phyloP scores from a whole-genome alignment of 495 filamentous ascomycete genomes.

The Astrothelium subdiscretum region DNA sequence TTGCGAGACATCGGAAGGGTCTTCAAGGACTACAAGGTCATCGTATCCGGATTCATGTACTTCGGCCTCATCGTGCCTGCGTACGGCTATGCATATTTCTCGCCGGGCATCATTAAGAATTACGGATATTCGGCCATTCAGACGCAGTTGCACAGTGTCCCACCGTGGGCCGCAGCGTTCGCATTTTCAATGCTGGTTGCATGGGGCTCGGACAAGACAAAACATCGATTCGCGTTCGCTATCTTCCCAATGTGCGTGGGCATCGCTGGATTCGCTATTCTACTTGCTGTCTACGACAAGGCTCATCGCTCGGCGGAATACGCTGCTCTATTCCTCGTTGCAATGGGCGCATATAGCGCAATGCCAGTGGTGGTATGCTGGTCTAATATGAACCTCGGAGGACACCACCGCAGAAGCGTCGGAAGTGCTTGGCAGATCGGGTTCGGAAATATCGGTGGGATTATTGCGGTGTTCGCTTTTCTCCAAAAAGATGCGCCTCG shows the following conservation, averaged over 20 bases:
- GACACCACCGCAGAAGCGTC: slow-evolving; percentile 72
- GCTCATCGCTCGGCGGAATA: slow-evolving; percentile 12
- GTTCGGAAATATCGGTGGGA: slow-evolving; percentile 74
- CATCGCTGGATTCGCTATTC: slow-evolving; percentile 30
- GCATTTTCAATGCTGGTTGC: slow-evolving; percentile 30
- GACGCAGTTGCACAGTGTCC: slow-evolving; percentile 40
- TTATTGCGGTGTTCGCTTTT: slow-evolving; percentile 82
- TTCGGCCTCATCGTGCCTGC: slow-evolving; percentile 80
- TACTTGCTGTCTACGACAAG: slow-evolving; percentile 30
- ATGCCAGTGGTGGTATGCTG: slow-evolving; percentile 84
- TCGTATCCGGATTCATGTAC: slow-evolving; percentile 81
- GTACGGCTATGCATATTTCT: slow-evolving; percentile 69
- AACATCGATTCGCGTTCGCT: slow-evolving; percentile 28
- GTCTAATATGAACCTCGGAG: slow-evolving; percentile 66
- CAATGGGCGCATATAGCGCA: slow-evolving; percentile 40
- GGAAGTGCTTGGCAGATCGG: slow-evolving; percentile 84
- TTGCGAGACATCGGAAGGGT: slow-evolving; percentile 52
- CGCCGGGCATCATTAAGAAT: slow-evolving; percentile 38
- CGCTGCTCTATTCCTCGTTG: slow-evolving; percentile 31
- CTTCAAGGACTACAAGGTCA: slow-evolving; percentile 59
- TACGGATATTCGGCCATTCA: slow-evolving; percentile 34
- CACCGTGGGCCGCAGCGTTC: slow-evolving; percentile 34
- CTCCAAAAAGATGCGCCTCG: slow-evolving; percentile 54
- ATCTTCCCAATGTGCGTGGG: slow-evolving; percentile 32
- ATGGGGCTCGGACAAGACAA: slow-evolving; percentile 22